Percentiles rank a stretch among this genome's conserved stretches.
phyloP scores from a whole-genome alignment of 192 early-diverging fungal species.

The Coemansia sp. region DNA sequence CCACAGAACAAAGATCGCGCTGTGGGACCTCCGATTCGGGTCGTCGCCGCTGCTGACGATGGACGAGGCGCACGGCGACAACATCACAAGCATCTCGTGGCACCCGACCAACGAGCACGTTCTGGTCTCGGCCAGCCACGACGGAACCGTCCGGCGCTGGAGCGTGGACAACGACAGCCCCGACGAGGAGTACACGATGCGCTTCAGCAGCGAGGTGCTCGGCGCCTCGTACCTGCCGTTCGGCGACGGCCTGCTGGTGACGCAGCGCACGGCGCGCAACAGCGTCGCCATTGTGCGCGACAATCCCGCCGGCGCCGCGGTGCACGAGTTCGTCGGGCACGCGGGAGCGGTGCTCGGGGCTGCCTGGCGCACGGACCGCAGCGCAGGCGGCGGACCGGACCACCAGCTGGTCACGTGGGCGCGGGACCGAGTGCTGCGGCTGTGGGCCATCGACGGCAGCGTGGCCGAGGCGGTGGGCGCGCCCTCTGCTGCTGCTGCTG shows the following conservation, averaged over 20 bases:
- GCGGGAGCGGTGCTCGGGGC: conserved; percentile 31
- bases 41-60: conserved; percentile 35
- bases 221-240: conserved; percentile 41
- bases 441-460: conserved; percentile 29
- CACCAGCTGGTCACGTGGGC: conserved; percentile 53
- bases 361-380: conserved; percentile 27
- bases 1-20: conserved; percentile 42
- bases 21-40: conserved; percentile 52
- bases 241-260: conserved; percentile 39
- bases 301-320: conserved; percentile 8
- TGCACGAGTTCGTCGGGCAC: conserved; percentile 44
- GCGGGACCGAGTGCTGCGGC: conserved; percentile 44
- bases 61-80: conserved; percentile 41
- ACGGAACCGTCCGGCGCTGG: conserved; percentile 45
- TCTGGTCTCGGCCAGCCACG: conserved; percentile 35
- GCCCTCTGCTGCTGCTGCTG: neutral
- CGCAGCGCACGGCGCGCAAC: conserved; percentile 21
- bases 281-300: conserved; percentile 22
- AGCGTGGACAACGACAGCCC: conserved; percentile 9
- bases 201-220: conserved; percentile 28
- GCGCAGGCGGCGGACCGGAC: conserved; percentile 7
- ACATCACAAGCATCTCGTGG: conserved; percentile 48
- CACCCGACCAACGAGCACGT: conserved; percentile 23
- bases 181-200: conserved; percentile 23
- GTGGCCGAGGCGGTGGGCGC: conserved; percentile 22